A percentile compares a stretch with the other conserved stretches of the same genome.
Evolutionary conservation across 2,329 filamentous ascomycete species (phyloP).

Genomic region (Dryadomyces quercivorus): DNA sequence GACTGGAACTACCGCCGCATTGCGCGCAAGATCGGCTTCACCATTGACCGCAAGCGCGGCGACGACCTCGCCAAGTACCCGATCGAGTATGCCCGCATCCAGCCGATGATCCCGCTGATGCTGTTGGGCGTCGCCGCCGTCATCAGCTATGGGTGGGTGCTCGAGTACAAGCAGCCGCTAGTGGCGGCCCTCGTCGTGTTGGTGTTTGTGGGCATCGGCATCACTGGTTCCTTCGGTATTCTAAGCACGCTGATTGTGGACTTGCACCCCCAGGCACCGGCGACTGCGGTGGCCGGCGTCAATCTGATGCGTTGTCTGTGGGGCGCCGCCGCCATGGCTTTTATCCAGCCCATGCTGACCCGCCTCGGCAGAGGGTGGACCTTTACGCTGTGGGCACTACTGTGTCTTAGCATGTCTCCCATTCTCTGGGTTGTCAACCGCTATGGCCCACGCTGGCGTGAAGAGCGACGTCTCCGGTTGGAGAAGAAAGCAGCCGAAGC

Average conservation of each 20-base stretch:
- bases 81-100: slow-evolving; percentile 41
- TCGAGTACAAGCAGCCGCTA: slow-evolving; percentile 29
- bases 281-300: slow-evolving; percentile 51
- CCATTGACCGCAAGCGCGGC: slow-evolving; percentile 45
- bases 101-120: slow-evolving; percentile 42
- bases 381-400: slow-evolving; percentile 44
- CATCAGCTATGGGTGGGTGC: slow-evolving; percentile 42
- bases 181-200: slow-evolving; percentile 42
- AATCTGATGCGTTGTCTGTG: slow-evolving; percentile 51
- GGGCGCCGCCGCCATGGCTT: slow-evolving; percentile 45
- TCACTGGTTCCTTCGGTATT: slow-evolving; percentile 51
- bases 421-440: slow-evolving; percentile 33
- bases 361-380: slow-evolving; percentile 49
- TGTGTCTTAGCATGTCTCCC: slow-evolving; percentile 36
- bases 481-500: slow-evolving; percentile 5
- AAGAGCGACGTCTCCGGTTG: slow-evolving; percentile 22
- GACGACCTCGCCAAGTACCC: slow-evolving; percentile 39
- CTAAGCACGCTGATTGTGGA: slow-evolving; percentile 54
- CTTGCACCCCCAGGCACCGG: slow-evolving; percentile 45
- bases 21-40: slow-evolving; percentile 47
- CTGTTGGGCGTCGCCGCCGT: slow-evolving; percentile 38
- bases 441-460: slow-evolving; percentile 38
- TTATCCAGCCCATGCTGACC: slow-evolving; percentile 46
- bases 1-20: slow-evolving; percentile 62
- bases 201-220: slow-evolving; percentile 43